These are phyloP conservation scores for Xylariaceae sp. DNA, from an alignment of 2,329 filamentous ascomycete genomes.

Conservation along the genomic window DNA sequence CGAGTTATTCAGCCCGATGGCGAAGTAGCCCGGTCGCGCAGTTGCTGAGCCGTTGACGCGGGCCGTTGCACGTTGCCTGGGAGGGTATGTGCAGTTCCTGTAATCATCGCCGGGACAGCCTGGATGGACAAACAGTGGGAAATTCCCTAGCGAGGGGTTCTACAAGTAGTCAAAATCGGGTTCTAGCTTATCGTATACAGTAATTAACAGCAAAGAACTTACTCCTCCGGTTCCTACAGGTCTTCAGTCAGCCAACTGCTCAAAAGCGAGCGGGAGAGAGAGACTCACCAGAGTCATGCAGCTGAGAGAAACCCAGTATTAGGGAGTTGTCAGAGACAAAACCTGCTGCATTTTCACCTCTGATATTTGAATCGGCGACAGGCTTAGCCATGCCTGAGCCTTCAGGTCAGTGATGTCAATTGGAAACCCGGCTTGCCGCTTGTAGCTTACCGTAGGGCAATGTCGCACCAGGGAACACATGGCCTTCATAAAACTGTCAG, in stretches of 20 bases:
- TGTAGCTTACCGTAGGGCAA: slow-evolving; percentile 32
- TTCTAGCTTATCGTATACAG: too few species aligned
- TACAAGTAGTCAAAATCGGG: too few species aligned
- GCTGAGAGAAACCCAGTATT: slow-evolving; percentile 31
- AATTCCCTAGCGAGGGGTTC: slow-evolving; percentile 48
- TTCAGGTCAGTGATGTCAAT: slow-evolving; percentile 10
- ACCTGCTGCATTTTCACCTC: slow-evolving; percentile 28
- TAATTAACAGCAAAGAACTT: too few species aligned
- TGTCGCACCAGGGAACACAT: slow-evolving; percentile 33
- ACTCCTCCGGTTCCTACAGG: slow-evolving; percentile 31
- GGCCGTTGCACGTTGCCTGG: slow-evolving; percentile 41
- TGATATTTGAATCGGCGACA: slow-evolving; percentile 28
- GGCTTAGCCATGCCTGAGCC: slow-evolving; percentile 32
- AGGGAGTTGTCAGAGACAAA: slow-evolving; percentile 32
- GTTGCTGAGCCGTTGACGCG: slow-evolving; percentile 48
- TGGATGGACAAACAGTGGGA: slow-evolving; percentile 49
- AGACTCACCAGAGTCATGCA: slow-evolving; percentile 31
- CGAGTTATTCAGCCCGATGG: slow-evolving; percentile 51
- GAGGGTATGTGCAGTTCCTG: slow-evolving; percentile 48
- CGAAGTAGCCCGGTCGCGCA: slow-evolving; percentile 58
- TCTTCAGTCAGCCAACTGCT: slow-evolving; percentile 2
- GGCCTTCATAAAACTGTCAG: slow-evolving; percentile 23
- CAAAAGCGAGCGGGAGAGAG: background rate
- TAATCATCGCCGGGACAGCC: slow-evolving; percentile 46
- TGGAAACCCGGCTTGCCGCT: background rate